Percentiles rank a stretch among this genome's conserved stretches.
Conservation (phyloP, 192 early-diverging fungal genomes). For the Coemansia sp. region DNA sequence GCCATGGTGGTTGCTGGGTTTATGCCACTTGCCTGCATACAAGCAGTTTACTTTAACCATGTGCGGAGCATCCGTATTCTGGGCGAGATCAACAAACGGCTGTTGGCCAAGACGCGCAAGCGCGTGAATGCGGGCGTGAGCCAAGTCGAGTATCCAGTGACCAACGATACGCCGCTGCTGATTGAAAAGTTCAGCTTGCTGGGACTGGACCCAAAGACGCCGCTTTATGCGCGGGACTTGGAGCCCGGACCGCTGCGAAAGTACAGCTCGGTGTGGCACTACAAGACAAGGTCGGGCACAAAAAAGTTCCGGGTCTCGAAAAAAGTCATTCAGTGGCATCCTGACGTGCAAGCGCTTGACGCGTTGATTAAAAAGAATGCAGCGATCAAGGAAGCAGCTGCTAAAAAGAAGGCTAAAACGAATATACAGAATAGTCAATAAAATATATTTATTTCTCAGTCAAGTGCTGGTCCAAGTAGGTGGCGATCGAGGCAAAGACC, state of each 20-base stretch:
- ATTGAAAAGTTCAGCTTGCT: conserved; percentile 31
- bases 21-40: conserved; percentile 29
- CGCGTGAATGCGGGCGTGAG: conserved; percentile 15
- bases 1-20: conserved; percentile 32
- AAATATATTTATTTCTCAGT: conserved; percentile 6
- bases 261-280: conserved; percentile 40
- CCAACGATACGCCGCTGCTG: conserved; percentile 30
- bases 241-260: conserved; percentile 26
- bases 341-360: conserved; percentile 40
- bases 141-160: conserved; percentile 44
- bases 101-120: conserved; percentile 8
- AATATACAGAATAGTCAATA: not conserved
- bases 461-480: conserved; percentile 12
- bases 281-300: conserved; percentile 2
- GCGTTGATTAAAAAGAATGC: conserved; percentile 34
- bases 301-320: conserved; percentile 32
- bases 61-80: conserved; percentile 42
- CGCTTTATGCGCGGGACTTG: conserved; percentile 37
- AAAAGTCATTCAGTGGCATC: conserved; percentile 43
- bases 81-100: conserved; percentile 22
- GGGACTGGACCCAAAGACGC: conserved; percentile 23
- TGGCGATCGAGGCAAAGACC: conserved; percentile 34
- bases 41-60: conserved; percentile 38
- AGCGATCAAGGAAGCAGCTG: not conserved
- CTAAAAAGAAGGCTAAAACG: conserved; percentile 14